Evolutionary conservation across 2,329 filamentous ascomycete species (phyloP), one percentile per base, ranked within the genome.

Genomic region (Ampelomyces quisqualis): DNA sequence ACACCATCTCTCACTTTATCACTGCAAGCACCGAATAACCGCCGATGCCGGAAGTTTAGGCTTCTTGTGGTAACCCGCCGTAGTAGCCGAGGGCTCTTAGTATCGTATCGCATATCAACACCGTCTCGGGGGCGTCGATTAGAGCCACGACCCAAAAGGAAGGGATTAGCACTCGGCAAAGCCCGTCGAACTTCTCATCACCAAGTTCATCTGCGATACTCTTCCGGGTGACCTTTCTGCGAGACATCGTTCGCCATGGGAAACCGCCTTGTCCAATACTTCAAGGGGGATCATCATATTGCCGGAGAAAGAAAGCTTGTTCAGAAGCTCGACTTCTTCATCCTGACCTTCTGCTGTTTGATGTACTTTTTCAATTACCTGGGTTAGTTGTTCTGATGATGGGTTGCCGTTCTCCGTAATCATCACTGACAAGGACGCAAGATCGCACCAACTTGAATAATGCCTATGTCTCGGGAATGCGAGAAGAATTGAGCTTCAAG

Each of bases 291-390:
- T 5, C 63, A 68, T 26, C 55, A 50, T 34, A 58, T 60, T 11
- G 59, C 63, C 9, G 66, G 64, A 10, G 73, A 75, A 51, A 61
- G 64, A 21, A 70, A 69, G 43, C 63, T 82, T 17, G 67, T 83
- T 5, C 73, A 70, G 27, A 82, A 80, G 66, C 78, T 82, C 33
- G 80, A 83, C 57, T 82, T 82, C 53, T 83, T 82, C 65, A 82
- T 83, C 51, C 62, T 84, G 30, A 80, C 77, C 0, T 83, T 83
- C 55, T 83, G 80, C 62, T 84, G 80, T 55, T 56, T 84, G 7
- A 68, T 66, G 59, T 70, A 65, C 40, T 69, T 66, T 27, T 26
- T 64, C 8, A 56, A 58, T 28, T 49, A 65, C 40, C 58, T 70
- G 5, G 27, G 27, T 29, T 17, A 15, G 27, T 29, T 8, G 10